Evolutionary conservation across 148 eudicot genomes (phyloP).

Genomic region (Silene conica): DNA sequence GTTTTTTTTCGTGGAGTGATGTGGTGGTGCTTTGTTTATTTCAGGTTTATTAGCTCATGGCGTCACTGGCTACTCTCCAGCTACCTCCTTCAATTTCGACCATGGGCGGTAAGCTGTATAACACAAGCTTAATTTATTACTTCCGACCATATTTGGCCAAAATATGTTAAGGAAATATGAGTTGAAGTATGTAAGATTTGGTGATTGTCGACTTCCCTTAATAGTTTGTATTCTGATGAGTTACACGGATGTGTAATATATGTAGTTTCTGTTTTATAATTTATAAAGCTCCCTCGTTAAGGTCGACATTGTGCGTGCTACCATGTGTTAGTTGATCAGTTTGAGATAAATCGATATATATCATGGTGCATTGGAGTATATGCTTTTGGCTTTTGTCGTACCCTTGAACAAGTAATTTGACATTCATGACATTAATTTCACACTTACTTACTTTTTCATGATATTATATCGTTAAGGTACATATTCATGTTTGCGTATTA

Average conservation of each 20-base stretch:
- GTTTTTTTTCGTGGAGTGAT: neutral
- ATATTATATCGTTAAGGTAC: neutral
- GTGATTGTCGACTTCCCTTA: neutral
- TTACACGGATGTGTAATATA: neutral
- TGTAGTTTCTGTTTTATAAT: neutral
- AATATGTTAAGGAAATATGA: neutral
- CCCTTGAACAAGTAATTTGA: neutral
- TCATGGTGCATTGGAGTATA: neutral
- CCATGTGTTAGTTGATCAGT: neutral
- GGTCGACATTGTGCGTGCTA: neutral
- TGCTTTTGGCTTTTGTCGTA: neutral
- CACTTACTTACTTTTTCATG: neutral
- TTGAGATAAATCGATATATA: neutral
- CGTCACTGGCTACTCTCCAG: constrained; percentile 15
- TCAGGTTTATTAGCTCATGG: constrained; percentile 13
- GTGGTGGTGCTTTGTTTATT: neutral
- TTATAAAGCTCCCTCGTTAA: neutral
- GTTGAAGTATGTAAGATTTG: neutral
- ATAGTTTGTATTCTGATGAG: neutral
- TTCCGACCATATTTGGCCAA: no score
- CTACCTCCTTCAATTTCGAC: constrained; percentile 15
- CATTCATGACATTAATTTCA: neutral
- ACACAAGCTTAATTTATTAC: neutral
- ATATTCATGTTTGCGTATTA: neutral
- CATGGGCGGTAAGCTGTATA: constrained; percentile 10